Conservation (phyloP, 2,329 filamentous ascomycete genomes). For the Chaetomiaceae sp. region DNA sequence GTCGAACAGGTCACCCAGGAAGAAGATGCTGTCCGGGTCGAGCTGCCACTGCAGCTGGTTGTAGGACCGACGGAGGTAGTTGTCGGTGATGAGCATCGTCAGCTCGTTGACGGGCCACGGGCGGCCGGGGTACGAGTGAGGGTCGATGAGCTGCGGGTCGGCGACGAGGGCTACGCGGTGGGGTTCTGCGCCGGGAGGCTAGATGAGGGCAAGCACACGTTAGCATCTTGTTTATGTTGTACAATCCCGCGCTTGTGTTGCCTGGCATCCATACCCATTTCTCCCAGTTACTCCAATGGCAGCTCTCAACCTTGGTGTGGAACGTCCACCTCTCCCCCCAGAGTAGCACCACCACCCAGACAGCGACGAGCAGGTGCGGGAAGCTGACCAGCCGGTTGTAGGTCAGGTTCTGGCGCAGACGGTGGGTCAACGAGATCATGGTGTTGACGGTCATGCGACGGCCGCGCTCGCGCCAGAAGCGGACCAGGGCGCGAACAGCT, state of each 20-base stretch:
- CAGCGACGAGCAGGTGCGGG: slow-evolving; percentile 60
- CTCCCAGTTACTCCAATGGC: slow-evolving; percentile 86
- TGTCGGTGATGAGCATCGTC: slow-evolving; percentile 67
- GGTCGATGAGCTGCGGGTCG: slow-evolving; percentile 88
- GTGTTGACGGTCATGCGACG: slow-evolving; percentile 34
- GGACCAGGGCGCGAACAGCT: slow-evolving; percentile 33
- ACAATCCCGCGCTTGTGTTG: not conserved
- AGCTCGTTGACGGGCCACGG: slow-evolving; percentile 54
- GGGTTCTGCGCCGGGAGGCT: slow-evolving; percentile 74
- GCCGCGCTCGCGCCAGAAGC: slow-evolving; percentile 42
- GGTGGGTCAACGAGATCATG: slow-evolving; percentile 30
- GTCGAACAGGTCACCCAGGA: slow-evolving; percentile 92
- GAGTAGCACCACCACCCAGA: slow-evolving; percentile 75
- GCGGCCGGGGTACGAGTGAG: slow-evolving; percentile 88
- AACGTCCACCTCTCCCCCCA: slow-evolving; percentile 85
- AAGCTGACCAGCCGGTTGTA: slow-evolving; percentile 54
- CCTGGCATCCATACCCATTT: slow-evolving; percentile 73
- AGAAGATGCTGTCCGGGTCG: slow-evolving; percentile 82
- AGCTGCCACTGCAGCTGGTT: slow-evolving; percentile 69
- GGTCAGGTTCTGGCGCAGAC: slow-evolving; percentile 44
- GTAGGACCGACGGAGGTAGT: slow-evolving; percentile 82
- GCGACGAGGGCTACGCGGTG: slow-evolving; percentile 82
- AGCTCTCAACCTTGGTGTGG: slow-evolving; percentile 62
- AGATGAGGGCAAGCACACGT: slow-evolving; percentile 18
- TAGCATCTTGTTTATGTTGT: not conserved